Conservation (phyloP, 2,329 filamentous ascomycete species). For the Diaporthe citri region DNA sequence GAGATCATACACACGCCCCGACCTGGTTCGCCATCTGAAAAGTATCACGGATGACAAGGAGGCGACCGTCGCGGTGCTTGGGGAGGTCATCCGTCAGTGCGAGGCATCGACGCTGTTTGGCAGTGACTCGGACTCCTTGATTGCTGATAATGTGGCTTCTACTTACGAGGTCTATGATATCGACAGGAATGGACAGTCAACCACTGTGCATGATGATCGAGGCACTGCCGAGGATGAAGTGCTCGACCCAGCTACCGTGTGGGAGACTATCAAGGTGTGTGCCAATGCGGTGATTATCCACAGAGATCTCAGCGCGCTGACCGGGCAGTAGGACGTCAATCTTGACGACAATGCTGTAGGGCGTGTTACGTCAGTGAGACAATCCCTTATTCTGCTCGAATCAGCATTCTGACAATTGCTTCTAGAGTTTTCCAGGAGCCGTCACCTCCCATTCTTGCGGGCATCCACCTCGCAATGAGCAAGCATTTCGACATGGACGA, state of each 20-base stretch:
- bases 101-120: constrained; percentile 48
- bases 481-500: constrained; percentile 73
- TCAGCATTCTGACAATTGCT: neutral
- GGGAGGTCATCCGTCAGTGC: constrained; percentile 50
- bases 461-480: constrained; percentile 69
- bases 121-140: constrained; percentile 40
- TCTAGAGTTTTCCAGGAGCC: constrained; percentile 70
- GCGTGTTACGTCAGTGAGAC: constrained; percentile 68
- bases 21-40: constrained; percentile 34
- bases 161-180: constrained; percentile 72
- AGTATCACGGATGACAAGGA: constrained; percentile 20
- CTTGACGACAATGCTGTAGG: constrained; percentile 59
- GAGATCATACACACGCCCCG: constrained; percentile 19
- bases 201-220: constrained; percentile 52
- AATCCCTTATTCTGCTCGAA: no score
- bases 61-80: constrained; percentile 47
- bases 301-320: neutral
- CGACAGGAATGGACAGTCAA: constrained; percentile 57
- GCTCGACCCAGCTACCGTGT: constrained; percentile 56
- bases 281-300: no score
- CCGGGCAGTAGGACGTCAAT: constrained; percentile 49
- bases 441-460: constrained; percentile 70
- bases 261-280: constrained; percentile 53
- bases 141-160: constrained; percentile 52
- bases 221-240: constrained; percentile 52